Conservation (phyloP, 768 basidiomycete genomes). For the Termitomyces sp. region DNA sequence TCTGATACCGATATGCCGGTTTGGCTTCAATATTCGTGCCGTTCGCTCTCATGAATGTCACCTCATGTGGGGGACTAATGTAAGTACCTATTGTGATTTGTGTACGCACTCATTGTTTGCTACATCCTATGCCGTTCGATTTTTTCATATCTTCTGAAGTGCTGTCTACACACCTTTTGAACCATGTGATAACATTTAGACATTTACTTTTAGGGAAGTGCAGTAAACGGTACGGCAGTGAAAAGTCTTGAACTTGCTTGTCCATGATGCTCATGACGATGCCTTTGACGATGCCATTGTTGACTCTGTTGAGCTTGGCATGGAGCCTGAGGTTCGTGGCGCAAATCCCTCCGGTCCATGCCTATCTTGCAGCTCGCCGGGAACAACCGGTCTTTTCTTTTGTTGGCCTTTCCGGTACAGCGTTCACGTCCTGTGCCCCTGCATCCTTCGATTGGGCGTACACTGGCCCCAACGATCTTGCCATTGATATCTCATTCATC, state of each 20-base stretch:
- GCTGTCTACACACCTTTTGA: too few species aligned
- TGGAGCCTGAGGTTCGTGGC: neutral
- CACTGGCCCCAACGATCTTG: constrained; percentile 21
- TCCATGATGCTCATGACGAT: constrained; percentile 3
- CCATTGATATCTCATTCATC: constrained; percentile 36
- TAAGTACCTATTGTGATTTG: too few species aligned
- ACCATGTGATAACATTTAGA: too few species aligned
- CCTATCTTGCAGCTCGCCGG: constrained; percentile 4
- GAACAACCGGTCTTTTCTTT: constrained; percentile 19
- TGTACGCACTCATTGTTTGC: too few species aligned
- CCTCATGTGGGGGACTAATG: too few species aligned
- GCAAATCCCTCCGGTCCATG: neutral
- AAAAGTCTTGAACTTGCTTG: neutral
- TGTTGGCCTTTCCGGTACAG: constrained; percentile 3
- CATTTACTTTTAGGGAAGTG: too few species aligned
- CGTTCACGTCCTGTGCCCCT: constrained; percentile 24
- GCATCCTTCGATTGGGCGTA: constrained; percentile 36
- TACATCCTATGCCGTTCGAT: too few species aligned
- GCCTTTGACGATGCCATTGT: constrained; percentile 5
- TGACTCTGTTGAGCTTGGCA: neutral
- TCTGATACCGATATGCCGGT: constrained; percentile 20
- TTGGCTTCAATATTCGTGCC: too few species aligned
- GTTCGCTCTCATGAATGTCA: too few species aligned
- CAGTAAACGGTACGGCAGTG: too few species aligned
- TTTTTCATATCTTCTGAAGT: too few species aligned